Percentiles rank a stretch among this genome's conserved stretches.
These are phyloP conservation scores for Naegleria gruberi DNA, from an alignment of 208 protist genomes.

Conservation along the genomic window DNA sequence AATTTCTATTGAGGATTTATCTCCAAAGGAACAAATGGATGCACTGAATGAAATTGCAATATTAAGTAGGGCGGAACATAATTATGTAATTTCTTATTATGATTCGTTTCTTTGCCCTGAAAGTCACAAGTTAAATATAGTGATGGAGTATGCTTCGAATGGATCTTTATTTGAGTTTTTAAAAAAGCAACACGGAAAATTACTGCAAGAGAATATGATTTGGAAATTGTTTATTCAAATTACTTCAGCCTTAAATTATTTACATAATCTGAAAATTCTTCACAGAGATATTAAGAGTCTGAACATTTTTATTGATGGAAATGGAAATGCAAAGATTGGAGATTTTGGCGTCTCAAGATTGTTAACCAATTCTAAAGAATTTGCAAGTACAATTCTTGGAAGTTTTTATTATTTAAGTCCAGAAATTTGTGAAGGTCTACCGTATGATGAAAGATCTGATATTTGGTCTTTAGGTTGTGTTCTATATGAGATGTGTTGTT, in stretches of 20 bases:
- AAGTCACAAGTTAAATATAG: background rate
- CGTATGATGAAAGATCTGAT: conserved; percentile 67
- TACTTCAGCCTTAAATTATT: background rate
- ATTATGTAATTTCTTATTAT: background rate
- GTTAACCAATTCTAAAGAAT: conserved; percentile 75
- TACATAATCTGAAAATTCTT: conserved; percentile 40
- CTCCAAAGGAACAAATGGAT: background rate
- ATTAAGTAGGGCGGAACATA: background rate
- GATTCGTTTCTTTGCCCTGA: background rate
- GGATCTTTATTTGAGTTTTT: background rate
- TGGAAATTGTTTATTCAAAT: background rate
- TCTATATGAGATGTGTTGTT: conserved; percentile 58
- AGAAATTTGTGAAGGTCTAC: conserved; percentile 83
- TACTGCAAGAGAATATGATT: background rate
- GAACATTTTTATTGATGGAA: conserved; percentile 45
- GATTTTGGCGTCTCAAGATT: conserved; percentile 70
- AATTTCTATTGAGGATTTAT: background rate
- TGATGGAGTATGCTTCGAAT: background rate
- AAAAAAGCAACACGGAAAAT: background rate
- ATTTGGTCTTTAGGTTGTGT: conserved; percentile 38
- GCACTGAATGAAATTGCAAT: background rate
- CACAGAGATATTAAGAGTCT: conserved; percentile 45
- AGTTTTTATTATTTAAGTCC: conserved; percentile 92
- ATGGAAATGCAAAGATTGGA: conserved; percentile 42
- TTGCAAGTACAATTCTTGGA: conserved; percentile 80